Evolutionary conservation across 345 rosid genomes (phyloP), one percentile per base, ranked within the genome.

Genomic region (Linum trigynum): DNA sequence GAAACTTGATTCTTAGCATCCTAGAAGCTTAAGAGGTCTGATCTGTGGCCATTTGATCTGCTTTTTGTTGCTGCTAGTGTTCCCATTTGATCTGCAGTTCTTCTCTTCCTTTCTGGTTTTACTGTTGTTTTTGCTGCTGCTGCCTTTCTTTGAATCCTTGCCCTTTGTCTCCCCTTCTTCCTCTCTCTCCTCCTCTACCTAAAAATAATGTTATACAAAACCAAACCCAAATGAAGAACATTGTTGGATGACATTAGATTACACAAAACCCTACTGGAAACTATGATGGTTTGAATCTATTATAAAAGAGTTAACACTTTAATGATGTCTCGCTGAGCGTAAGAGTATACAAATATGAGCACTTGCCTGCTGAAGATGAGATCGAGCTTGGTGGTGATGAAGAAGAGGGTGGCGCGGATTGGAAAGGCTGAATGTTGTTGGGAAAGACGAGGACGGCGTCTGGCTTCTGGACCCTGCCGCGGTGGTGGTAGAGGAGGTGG

Each of bases 391-490:
- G 14, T 48, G 53, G 32, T 23, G 32, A 9, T 48, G 53, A 48
- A 48, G 53, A 48, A 48, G 53, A 6, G 53, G 53, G 14, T 48
- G 53, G 12, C 53, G 53, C 10, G 11, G 82, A 70, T 69, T 71
- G 58, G 75, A 64, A 50, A 48, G 63, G 62, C 4, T 74, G 76
- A 80, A 80, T 56, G 79, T 74, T 56, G 79, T 74, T 7, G 85
- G 81, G 17, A 82, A 71, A 14, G 84, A 68, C 68, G 65, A 75
- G 38, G 32, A 23, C 1, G 82, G 59, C 39, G 57, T 45, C 43
- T 78, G 82, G 50, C 53, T 72, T 77, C 81, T 78, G 66, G 75
- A 70, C 72, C 67, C 85, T 64, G 14, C 14, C 53, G 14, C 53
- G 14, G 53, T 48, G 12, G 53, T 48, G 53, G 53, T 48, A 15